A percentile compares a stretch with the other conserved stretches of the same genome.
Conservation (phyloP, 139 green algal species). For the Asterochloris erici region DNA sequence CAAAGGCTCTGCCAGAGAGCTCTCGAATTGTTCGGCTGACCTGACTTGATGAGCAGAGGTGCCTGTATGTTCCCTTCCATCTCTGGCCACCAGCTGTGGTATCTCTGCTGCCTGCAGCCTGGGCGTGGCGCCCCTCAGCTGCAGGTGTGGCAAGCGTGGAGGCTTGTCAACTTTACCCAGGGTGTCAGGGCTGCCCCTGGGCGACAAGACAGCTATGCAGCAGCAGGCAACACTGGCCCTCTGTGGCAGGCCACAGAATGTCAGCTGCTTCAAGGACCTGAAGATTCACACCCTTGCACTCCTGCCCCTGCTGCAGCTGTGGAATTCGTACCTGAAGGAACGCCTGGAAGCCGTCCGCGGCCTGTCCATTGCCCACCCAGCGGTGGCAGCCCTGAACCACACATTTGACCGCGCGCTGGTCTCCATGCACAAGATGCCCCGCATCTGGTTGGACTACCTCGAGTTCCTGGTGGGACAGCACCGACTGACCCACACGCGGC, state of each 20-base stretch:
- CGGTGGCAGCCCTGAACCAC: slow-evolving; percentile 76
- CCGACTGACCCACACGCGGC: slow-evolving; percentile 70
- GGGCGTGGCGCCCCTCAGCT: too few species aligned
- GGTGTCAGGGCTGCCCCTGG: neutral
- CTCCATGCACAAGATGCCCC: slow-evolving; percentile 97
- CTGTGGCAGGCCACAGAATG: too few species aligned
- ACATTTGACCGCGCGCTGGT: slow-evolving; percentile 94
- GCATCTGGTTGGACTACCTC: slow-evolving; percentile 93
- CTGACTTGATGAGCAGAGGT: too few species aligned
- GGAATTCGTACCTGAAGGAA: slow-evolving; percentile 87
- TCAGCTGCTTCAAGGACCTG: too few species aligned
- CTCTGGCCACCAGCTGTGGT: too few species aligned
- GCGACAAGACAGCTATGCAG: neutral
- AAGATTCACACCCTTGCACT: neutral
- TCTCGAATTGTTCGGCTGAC: too few species aligned
- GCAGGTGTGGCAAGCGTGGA: too few species aligned
- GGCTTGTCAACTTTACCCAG: too few species aligned
- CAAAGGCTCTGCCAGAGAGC: too few species aligned
- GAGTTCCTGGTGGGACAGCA: slow-evolving; percentile 70
- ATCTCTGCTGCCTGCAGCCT: too few species aligned
- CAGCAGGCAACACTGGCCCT: neutral
- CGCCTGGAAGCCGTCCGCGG: slow-evolving; percentile 64
- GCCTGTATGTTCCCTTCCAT: too few species aligned
- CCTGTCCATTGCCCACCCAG: slow-evolving; percentile 43
- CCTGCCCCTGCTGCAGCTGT: slow-evolving; percentile 63